Base-by-base conservation (phyloP, 2,329 filamentous ascomycete genomes). In the Venturia asperata region DNA sequence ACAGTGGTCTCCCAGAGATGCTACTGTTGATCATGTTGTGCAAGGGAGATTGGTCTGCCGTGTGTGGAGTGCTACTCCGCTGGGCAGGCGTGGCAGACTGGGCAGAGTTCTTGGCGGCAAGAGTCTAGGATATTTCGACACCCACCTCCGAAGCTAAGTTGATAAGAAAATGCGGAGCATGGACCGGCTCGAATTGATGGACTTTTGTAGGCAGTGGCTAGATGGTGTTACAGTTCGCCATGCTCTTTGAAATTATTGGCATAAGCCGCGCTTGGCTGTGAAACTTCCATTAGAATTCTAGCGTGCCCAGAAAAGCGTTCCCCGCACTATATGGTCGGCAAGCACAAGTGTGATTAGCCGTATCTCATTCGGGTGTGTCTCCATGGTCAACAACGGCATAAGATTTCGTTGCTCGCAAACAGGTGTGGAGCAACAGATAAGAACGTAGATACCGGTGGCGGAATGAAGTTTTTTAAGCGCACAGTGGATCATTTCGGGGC, bases 1-100 rank as follows among this genome's bases (percentile, higher is more conserved):
- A 30, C 49, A 19, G 30, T 19, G 21, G 49, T 4, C 30, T 30
- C 15, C 10, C 49, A 55, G 27, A 55, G 5, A 56, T 37, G 30
- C 3, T 34, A 13, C 19, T 19, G 52, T 56, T 27, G 52, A 56
- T 56, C 52, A 34, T 34, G 27, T 56, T 17, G 52, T 56, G 52
- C 5, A 37, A 37, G 27, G 27, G 52, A 56, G 30, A 11, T 55
- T 34, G 49, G 49, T 5, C 11, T 13, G 49, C 21, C 19, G 21
- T 55, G 10, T 56, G 52, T 56, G 52, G 52, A 37, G 52, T 34
- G 27, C 27, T 2, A 37, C 19, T 3, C 17, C 5, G 52, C 52
- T 56, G 27, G 52, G 52, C 30, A 37, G 3, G 52, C 52, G 21
- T 55, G 49, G 49, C 49, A 55, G n/a, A 10, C 49, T 56, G 52